Evolutionary conservation across 768 basidiomycete genomes (phyloP).

Genomic region (Sarcodon sp.): DNA sequence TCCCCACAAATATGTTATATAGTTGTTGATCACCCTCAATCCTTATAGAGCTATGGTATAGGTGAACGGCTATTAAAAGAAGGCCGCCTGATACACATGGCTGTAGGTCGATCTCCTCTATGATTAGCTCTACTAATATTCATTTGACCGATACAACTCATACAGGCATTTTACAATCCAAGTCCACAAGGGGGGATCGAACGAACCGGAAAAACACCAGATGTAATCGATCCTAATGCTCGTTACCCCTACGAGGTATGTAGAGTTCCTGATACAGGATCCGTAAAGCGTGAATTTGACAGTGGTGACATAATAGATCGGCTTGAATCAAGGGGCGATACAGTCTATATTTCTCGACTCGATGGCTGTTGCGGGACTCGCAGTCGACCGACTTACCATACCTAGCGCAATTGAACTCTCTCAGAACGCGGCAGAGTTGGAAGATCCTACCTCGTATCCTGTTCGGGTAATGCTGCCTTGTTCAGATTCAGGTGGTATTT

Average conservation of each 20-base stretch:
- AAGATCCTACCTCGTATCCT: constrained; percentile 23
- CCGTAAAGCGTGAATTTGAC: not conserved
- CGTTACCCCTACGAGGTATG: constrained; percentile 61
- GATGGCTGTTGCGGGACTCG: constrained; percentile 30
- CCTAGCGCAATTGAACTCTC: constrained; percentile 37
- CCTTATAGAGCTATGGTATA: constrained; percentile 59
- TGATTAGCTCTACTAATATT: no score
- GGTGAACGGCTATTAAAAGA: constrained; percentile 49
- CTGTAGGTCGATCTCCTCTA: constrained; percentile 26
- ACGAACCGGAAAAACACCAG: constrained; percentile 50
- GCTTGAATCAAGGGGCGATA: constrained; percentile 52
- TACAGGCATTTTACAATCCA: constrained; percentile 68
- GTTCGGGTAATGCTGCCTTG: constrained; percentile 15
- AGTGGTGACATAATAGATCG: constrained; percentile 22
- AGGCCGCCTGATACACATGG: constrained; percentile 57
- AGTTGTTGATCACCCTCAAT: not conserved
- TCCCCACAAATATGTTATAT: not conserved
- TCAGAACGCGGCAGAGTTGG: constrained; percentile 25
- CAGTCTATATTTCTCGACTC: constrained; percentile 47
- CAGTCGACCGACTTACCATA: constrained; percentile 35
- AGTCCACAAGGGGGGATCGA: constrained; percentile 44
- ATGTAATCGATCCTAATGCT: constrained; percentile 47
- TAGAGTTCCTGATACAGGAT: not conserved
- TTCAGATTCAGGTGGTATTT: not conserved
- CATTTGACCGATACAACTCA: not conserved